Evolutionary conservation across 768 basidiomycete genomes (phyloP).

Genomic region (Leccinum pellstonianum): DNA sequence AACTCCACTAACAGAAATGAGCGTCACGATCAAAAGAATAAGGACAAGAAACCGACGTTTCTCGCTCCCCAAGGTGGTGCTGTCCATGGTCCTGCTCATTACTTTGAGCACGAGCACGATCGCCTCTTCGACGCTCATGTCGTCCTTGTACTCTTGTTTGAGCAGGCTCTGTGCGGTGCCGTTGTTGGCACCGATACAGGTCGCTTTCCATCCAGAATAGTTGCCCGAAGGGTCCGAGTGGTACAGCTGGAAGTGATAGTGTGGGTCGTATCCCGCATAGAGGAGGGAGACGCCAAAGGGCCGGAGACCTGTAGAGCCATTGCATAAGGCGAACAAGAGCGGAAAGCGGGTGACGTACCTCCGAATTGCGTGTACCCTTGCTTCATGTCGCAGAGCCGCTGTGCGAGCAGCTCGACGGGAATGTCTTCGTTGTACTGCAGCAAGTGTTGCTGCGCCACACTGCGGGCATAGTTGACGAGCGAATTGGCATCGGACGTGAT

Average conservation of each 20-base stretch:
- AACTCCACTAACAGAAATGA: slow-evolving; percentile 76
- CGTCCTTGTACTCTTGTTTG: slow-evolving; percentile 99
- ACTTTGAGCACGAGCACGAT: slow-evolving; percentile 88
- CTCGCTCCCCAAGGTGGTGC: slow-evolving; percentile 93
- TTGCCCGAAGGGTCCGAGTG: slow-evolving; percentile 98
- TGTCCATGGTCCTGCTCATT: slow-evolving; percentile 99
- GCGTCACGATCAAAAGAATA: neutral
- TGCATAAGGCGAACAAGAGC: neutral
- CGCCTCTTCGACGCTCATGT: slow-evolving; percentile 86
- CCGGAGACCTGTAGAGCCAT: slow-evolving; percentile 65
- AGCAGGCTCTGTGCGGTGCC: slow-evolving; percentile 92
- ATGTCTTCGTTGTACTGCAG: slow-evolving; percentile 95
- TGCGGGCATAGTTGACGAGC: slow-evolving; percentile 89
- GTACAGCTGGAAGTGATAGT: slow-evolving; percentile 96
- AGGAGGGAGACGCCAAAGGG: slow-evolving; percentile 97
- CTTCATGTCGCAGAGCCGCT: slow-evolving; percentile 94
- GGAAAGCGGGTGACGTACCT: slow-evolving; percentile 48
- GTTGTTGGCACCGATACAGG: slow-evolving; percentile 98
- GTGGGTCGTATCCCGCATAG: slow-evolving; percentile 95
- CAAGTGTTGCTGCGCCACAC: slow-evolving; percentile 87
- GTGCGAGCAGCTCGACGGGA: slow-evolving; percentile 93
- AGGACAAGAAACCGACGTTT: slow-evolving; percentile 67
- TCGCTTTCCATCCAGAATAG: slow-evolving; percentile 98
- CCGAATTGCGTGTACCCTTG: slow-evolving; percentile 98
- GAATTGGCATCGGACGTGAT: slow-evolving; percentile 98